phyloP scores from a whole-genome alignment of 2,329 filamentous ascomycete species.

The Zymoseptoria ardabiliae region DNA sequence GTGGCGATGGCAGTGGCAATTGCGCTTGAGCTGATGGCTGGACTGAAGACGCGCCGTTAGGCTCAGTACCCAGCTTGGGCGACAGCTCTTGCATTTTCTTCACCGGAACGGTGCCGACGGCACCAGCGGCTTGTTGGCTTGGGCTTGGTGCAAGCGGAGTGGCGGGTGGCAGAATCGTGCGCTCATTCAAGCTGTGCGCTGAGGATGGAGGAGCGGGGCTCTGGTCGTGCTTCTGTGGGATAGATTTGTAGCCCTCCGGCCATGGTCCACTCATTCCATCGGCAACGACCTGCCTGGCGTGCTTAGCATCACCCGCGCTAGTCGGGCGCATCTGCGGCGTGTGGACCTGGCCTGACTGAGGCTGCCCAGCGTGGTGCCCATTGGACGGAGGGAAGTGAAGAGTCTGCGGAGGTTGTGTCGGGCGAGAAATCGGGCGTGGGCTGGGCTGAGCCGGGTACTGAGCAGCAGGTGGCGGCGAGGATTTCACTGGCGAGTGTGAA shows the following conservation, averaged over 20 bases:
- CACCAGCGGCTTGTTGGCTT: conserved; percentile 17
- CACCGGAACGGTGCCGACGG: conserved; percentile 22
- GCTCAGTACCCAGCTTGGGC: not conserved
- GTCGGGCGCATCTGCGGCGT: conserved; percentile 15
- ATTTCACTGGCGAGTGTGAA: conserved; percentile 26
- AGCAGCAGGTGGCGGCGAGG: conserved; percentile 18
- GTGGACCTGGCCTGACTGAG: not conserved
- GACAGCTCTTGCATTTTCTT: conserved; percentile 21
- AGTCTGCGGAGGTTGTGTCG: conserved; percentile 9
- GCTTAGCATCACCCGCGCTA: conserved; percentile 7
- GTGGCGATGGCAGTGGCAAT: not conserved
- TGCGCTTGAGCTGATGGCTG: not conserved
- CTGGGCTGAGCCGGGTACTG: conserved; percentile 1
- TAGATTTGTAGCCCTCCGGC: conserved; percentile 23
- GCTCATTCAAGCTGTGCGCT: conserved; percentile 13
- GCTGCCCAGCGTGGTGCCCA: conserved; percentile 3
- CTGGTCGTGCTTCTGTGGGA: conserved; percentile 28
- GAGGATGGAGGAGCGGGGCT: conserved; percentile 15
- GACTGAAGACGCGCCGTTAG: not conserved
- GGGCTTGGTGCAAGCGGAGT: conserved; percentile 23
- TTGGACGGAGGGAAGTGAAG: conserved; percentile 9
- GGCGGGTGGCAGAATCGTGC: conserved; percentile 18
- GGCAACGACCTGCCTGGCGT: conserved; percentile 20
- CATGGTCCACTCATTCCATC: conserved; percentile 30
- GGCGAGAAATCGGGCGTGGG: conserved; percentile 2